These are phyloP conservation scores for Fusarium chaquense DNA, from an alignment of 2,329 filamentous ascomycete species.

Conservation along the genomic window DNA sequence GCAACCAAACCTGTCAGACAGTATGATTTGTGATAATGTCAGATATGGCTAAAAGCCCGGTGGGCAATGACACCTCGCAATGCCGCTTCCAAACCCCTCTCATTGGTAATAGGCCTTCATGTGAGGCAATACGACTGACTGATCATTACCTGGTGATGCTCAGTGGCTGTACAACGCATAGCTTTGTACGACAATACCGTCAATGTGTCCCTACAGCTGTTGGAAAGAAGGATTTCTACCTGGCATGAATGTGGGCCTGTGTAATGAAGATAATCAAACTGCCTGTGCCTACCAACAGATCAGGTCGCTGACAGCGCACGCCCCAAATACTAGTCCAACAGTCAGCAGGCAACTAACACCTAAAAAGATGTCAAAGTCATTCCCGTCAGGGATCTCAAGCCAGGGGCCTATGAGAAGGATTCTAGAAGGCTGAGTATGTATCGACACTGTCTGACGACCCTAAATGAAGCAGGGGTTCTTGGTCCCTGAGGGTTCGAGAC, in stretches of 20 bases:
- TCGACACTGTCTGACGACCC: constrained; percentile 20
- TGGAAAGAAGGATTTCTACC: constrained; percentile 23
- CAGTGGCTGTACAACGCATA: constrained; percentile 10
- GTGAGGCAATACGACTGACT: constrained; percentile 30
- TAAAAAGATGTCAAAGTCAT: constrained; percentile 34
- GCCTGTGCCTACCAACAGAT: constrained; percentile 11
- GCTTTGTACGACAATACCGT: constrained; percentile 13
- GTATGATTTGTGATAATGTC: constrained; percentile 26
- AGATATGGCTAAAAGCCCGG: constrained; percentile 26
- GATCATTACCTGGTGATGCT: constrained; percentile 14
- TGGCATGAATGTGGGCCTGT: constrained; percentile 18
- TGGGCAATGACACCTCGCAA: constrained; percentile 8
- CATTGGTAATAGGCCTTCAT: constrained; percentile 27
- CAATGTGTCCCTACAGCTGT: constrained; percentile 6
- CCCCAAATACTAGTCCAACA: constrained; percentile 18
- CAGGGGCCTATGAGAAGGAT: constrained; percentile 40
- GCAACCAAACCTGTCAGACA: constrained; percentile 16
- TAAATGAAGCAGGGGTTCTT: constrained; percentile 28
- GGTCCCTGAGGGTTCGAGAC: constrained; percentile 9
- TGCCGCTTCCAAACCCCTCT: neutral
- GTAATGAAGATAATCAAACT: constrained; percentile 35
- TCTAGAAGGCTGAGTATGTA: constrained; percentile 45
- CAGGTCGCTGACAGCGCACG: constrained; percentile 25
- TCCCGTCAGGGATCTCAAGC: constrained; percentile 35
- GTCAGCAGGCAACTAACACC: constrained; percentile 23